Base-by-base conservation (phyloP, 257 asterid genomes). In the Salvia rosmarinus region DNA sequence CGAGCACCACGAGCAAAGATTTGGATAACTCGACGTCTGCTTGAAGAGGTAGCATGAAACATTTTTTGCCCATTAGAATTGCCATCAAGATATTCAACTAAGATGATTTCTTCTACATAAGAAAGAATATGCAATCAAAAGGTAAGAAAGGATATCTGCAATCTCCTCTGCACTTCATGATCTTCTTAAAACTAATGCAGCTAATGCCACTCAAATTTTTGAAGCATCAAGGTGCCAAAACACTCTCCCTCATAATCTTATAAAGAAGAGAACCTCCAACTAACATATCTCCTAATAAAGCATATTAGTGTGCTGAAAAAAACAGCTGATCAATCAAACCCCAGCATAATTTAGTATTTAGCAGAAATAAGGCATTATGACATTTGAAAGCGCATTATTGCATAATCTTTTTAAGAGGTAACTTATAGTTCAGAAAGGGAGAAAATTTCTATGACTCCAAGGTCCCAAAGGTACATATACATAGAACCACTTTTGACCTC, bases 21-120 rank as follows among this genome's bases (percentile, higher is more conserved):
- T 82, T 94, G 99, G 87, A 94, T 84, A 64, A 94, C 99, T 58
- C 97, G 90, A 25, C 97, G 96, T 85, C 98, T 94, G 85, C 79
- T 70, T 61, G 65, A 57, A 68, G 81, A 61, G 58, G 69, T 25
- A 56, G 59, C 16, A 69, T 1, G 44, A 79, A 66, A 79, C 66
- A 40, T 21, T 58, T 58, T 65, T 30, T 58, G 34, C 69, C 23
- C 42, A 61, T 75, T 65, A 75, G 47, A 51, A 74, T 25, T 44
- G 44, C 54, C 43, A 28, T 68, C 28, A 71, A 34, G 23, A 62
- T 73, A 34, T 34, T 49, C 63, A 59, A 51, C 49, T 44, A 47
- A 68, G 23, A 63, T 55, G 40, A 34, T 13, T 58, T 42, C 10
- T 5, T 42, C 30, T 67, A 28, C n/a, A 17, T 12, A 25, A 65